Conservation (phyloP, 257 asterid genomes). For the Petunia secreta region DNA sequence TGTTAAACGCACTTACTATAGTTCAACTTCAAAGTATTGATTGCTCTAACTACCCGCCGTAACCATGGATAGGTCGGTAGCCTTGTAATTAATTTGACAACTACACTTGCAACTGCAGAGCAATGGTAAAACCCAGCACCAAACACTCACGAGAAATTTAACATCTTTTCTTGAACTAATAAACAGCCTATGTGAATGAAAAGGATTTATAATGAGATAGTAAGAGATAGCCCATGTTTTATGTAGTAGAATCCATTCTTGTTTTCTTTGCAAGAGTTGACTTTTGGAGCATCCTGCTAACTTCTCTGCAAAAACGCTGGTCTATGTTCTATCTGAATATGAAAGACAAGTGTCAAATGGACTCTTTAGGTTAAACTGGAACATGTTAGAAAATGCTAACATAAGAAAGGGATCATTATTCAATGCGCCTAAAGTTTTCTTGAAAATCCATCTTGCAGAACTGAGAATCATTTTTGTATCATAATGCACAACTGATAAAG, state of each 20-base stretch:
- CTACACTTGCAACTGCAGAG: background rate
- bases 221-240: background rate
- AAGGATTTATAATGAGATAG: background rate
- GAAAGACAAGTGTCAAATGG: background rate
- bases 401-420: too few species aligned
- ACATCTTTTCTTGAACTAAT: background rate
- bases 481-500: too few species aligned
- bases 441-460: too few species aligned
- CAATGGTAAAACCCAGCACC: background rate
- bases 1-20: too few species aligned
- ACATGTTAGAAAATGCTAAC: too few species aligned
- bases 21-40: background rate
- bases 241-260: background rate
- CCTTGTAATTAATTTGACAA: conserved; percentile 14
- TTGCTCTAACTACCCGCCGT: conserved; percentile 4
- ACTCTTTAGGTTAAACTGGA: too few species aligned
- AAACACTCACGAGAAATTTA: conserved; percentile 1
- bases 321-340: background rate
- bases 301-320: background rate
- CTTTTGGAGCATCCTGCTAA: background rate
- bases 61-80: background rate
- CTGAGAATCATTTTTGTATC: too few species aligned
- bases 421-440: too few species aligned
- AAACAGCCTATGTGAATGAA: background rate
- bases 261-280: background rate